Evolutionary conservation across 1,139 yeast genomes (phyloP), one percentile per base, ranked within the genome.

Genomic region (Nakaseomyces kungkrabaensis): DNA sequence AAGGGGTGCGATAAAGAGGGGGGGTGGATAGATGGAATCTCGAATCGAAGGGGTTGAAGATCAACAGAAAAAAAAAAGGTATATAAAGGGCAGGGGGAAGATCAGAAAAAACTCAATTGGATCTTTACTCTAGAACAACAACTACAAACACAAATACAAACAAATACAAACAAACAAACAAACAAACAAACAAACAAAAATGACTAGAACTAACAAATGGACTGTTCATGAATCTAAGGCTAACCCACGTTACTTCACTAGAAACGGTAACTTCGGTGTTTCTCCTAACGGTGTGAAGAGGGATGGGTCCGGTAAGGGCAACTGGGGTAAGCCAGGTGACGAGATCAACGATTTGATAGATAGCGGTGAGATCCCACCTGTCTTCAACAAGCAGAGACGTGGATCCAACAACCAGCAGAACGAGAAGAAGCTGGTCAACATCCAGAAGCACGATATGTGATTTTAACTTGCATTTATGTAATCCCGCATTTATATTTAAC

Each of bases 171-270:
- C 25, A 11, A 27, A 7, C 32, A n/a, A n/a, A n/a, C n/a, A n/a
- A 10, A 44, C 43, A 44, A 36, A 36, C 10, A 10, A n/a, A 36
- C 25, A 36, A 44, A 25, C 40, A 44, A 49, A 49, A 26, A 46
- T 87, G 96, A 79, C 95, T 53, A 84, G 95, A 80, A 87, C 96
- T 51, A 79, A 80, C 69, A 83, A 87, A 71, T 83, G 92, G 83
- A 78, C 83, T 38, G 73, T 73, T 45, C 83, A 79, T 62, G 85
- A 83, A 67, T 68, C 76, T 51, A 72, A 75, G 54, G 72, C 79
- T 36, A 78, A 75, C 55, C 79, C 89, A 50, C 81, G 78, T 63
- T 86, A 79, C 79, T 87, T 87, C 68, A 83, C 89, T 54, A 88
- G 83, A 65, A 75, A 77, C 59, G 95, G 94, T 36, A 75, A 76